A percentile compares a stretch with the other conserved stretches of the same genome.
phyloP scores from a whole-genome alignment of 495 filamentous ascomycete species.

The Talaromyces stipitatus region DNA sequence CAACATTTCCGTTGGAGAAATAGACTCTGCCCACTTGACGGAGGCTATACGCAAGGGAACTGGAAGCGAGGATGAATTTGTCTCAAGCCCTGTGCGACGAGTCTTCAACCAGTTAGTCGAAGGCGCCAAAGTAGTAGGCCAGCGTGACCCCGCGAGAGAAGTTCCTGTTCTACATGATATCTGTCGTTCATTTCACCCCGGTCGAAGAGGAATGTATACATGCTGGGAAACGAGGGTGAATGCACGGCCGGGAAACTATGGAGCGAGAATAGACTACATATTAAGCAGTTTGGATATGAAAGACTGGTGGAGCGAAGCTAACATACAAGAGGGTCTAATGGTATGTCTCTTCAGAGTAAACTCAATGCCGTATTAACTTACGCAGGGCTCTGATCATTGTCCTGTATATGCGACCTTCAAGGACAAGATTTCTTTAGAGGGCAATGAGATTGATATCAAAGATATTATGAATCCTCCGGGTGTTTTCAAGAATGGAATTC shows the following conservation, averaged over 20 bases:
- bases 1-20: constrained; percentile 70
- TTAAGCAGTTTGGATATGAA: constrained; percentile 75
- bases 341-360: constrained; percentile 23
- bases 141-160: constrained; percentile 66
- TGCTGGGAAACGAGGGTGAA: constrained; percentile 89
- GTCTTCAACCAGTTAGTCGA: constrained; percentile 79
- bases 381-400: constrained; percentile 87
- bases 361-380: constrained; percentile 10
- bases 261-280: constrained; percentile 88
- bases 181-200: constrained; percentile 74
- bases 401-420: constrained; percentile 80
- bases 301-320: constrained; percentile 75
- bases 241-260: constrained; percentile 83
- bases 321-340: constrained; percentile 92
- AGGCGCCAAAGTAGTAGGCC: constrained; percentile 60
- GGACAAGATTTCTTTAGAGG: constrained; percentile 47
- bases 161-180: constrained; percentile 76
- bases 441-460: constrained; percentile 42
- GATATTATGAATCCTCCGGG: constrained; percentile 79
- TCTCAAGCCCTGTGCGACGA: constrained; percentile 66
- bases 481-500: constrained; percentile 63
- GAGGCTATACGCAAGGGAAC: constrained; percentile 66
- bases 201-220: constrained; percentile 85
- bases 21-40: constrained; percentile 64
- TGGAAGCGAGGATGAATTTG: constrained; percentile 57